Conservation (phyloP, 2,329 filamentous ascomycete genomes). For the Hymenotorrendiella dingleyae region DNA sequence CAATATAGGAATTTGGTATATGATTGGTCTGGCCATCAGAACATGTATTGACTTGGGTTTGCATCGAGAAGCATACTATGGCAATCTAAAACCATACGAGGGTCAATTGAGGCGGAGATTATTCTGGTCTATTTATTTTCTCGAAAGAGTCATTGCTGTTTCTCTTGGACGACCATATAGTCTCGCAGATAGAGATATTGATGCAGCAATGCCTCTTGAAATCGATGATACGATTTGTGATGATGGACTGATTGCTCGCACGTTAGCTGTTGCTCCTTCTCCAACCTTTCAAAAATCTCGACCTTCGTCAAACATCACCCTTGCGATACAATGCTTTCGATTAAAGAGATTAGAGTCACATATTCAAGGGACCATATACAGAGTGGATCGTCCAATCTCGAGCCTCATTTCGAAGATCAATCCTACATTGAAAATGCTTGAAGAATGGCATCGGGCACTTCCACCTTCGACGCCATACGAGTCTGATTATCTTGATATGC, state of each 20-base stretch:
- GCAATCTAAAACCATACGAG: slow-evolving; percentile 35
- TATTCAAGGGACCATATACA: slow-evolving; percentile 47
- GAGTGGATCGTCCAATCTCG: slow-evolving; percentile 40
- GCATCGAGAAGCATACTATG: slow-evolving; percentile 42
- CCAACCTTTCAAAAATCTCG: slow-evolving; percentile 27
- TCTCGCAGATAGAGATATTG: slow-evolving; percentile 45
- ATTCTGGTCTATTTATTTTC: slow-evolving; percentile 47
- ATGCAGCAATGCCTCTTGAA: slow-evolving; percentile 41
- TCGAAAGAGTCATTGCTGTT: slow-evolving; percentile 44
- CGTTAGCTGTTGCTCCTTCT: slow-evolving; percentile 28
- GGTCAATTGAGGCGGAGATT: slow-evolving; percentile 41
- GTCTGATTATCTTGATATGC: slow-evolving; percentile 42
- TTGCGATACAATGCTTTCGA: slow-evolving; percentile 39
- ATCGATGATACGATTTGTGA: slow-evolving; percentile 37
- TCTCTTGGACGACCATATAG: slow-evolving; percentile 45
- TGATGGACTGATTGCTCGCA: slow-evolving; percentile 20
- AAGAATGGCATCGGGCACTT: slow-evolving; percentile 40
- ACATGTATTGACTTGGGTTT: slow-evolving; percentile 47
- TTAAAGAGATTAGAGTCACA: slow-evolving; percentile 42
- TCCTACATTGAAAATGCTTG: slow-evolving; percentile 38
- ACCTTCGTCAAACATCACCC: slow-evolving; percentile 34
- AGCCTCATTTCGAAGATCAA: slow-evolving; percentile 42
- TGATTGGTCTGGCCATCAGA: slow-evolving; percentile 48
- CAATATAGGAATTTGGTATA: slow-evolving; percentile 47
- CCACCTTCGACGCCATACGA: slow-evolving; percentile 29